These are phyloP conservation scores for Sporobolus alterniflorus DNA, from an alignment of 202 grass and related monocot species.

Conservation along the genomic window DNA sequence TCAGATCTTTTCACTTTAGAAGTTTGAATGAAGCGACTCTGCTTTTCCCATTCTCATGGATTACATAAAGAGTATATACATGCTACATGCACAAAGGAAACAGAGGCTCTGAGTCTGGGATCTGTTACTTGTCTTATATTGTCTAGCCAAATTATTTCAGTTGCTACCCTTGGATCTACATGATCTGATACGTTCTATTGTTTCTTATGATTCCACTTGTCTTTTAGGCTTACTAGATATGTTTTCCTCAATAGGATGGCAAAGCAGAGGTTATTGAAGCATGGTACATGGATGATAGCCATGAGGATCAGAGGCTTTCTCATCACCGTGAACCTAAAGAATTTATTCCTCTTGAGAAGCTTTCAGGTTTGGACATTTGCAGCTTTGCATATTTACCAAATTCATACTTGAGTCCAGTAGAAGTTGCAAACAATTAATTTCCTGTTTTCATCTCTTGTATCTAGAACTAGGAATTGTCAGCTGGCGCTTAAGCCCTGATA, in stretches of 20 bases:
- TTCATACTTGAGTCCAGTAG: neutral
- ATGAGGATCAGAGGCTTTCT: constrained; percentile 79
- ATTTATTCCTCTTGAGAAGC: constrained; percentile 72
- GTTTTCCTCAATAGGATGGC: constrained; percentile 45
- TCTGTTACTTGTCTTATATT: neutral
- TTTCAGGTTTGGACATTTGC: constrained; percentile 52
- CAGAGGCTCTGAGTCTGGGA: neutral
- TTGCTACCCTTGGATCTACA: neutral
- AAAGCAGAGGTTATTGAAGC: constrained; percentile 66
- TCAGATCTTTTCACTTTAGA: neutral
- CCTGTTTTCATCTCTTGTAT: constrained; percentile 13
- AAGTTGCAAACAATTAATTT: neutral
- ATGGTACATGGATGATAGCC: constrained; percentile 84
- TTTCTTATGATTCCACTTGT: neutral
- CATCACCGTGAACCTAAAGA: constrained; percentile 80
- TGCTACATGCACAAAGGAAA: neutral
- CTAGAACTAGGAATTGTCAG: constrained; percentile 80
- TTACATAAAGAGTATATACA: neutral
- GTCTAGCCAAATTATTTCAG: neutral
- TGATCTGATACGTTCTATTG: neutral
- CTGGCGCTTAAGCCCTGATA: constrained; percentile 64
- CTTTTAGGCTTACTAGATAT: neutral
- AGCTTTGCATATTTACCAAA: neutral
- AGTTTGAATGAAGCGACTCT: neutral
- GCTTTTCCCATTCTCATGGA: neutral